phyloP scores from a whole-genome alignment of 116 monocot species.

The Trichopus zeylanicus region DNA sequence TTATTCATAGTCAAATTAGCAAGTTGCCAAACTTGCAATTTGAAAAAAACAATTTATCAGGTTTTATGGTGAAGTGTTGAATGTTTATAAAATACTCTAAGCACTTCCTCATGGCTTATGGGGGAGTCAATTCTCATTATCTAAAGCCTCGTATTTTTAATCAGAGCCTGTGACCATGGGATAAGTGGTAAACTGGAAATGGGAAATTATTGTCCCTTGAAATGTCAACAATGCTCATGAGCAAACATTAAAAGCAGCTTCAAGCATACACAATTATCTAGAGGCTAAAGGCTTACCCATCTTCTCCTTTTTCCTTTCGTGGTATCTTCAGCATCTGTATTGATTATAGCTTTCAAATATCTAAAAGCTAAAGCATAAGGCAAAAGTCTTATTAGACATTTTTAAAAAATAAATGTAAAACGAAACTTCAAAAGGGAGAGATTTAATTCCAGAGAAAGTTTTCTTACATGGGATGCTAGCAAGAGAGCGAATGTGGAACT shows the following conservation, averaged over 20 bases:
- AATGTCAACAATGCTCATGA: no score
- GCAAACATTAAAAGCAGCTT: background rate
- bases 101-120: no score
- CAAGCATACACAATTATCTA: background rate
- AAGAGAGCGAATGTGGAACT: slow-evolving; percentile 39
- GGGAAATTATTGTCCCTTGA: no score
- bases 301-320: slow-evolving; percentile 50
- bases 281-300: slow-evolving; percentile 30
- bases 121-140: no score
- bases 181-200: no score
- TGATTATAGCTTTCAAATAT: slow-evolving; percentile 51
- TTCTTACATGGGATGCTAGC: slow-evolving; percentile 58
- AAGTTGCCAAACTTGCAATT: no score
- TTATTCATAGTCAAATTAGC: no score
- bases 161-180: no score
- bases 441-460: background rate
- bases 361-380: slow-evolving; percentile 23
- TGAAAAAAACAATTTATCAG: no score
- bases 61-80: no score
- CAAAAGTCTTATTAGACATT: background rate
- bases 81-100: no score
- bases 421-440: background rate
- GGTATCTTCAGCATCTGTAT: slow-evolving; percentile 30
- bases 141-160: no score
- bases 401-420: background rate